These are phyloP conservation scores for Eutrema yunnanense DNA, from an alignment of 345 rosid genomes.

Conservation along the genomic window DNA sequence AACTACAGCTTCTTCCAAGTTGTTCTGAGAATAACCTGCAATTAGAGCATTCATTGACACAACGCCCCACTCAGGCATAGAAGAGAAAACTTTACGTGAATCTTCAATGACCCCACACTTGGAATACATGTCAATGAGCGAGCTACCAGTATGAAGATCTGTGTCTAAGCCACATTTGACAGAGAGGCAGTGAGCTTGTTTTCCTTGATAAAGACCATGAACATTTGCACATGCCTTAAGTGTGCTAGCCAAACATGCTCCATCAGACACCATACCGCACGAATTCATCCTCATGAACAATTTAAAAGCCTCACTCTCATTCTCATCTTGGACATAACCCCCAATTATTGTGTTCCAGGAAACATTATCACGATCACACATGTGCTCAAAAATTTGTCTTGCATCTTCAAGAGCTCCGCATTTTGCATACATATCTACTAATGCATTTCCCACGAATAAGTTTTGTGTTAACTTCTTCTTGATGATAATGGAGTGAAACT, in stretches of 20 bases:
- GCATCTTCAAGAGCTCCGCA: constrained; percentile 65
- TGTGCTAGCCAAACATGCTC: constrained; percentile 69
- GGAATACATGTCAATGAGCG: constrained; percentile 84
- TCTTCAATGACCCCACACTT: constrained; percentile 53
- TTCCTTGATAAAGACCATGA: constrained; percentile 50
- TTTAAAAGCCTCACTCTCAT: constrained; percentile 59
- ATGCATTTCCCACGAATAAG: constrained; percentile 78
- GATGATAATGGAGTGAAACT: constrained; percentile 62
- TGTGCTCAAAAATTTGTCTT: constrained; percentile 60
- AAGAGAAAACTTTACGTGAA: constrained; percentile 42
- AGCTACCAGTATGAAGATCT: constrained; percentile 75
- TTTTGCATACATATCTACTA: constrained; percentile 95
- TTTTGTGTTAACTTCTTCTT: constrained; percentile 52
- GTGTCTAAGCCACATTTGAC: constrained; percentile 64
- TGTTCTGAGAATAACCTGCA: constrained; percentile 59
- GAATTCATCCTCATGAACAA: constrained; percentile 61
- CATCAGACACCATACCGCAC: constrained; percentile 55
- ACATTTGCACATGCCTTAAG: constrained; percentile 78
- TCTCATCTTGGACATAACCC: constrained; percentile 76
- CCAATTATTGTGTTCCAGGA: constrained; percentile 96
- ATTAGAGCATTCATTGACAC: constrained; percentile 83
- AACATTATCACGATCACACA: constrained; percentile 49
- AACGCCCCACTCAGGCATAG: constrained; percentile 57
- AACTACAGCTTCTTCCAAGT: constrained; percentile 47
- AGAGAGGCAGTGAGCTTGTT: constrained; percentile 63